phyloP scores from a whole-genome alignment of 108 stramenopile species.

The Cyclostephanos tholiformis region DNA sequence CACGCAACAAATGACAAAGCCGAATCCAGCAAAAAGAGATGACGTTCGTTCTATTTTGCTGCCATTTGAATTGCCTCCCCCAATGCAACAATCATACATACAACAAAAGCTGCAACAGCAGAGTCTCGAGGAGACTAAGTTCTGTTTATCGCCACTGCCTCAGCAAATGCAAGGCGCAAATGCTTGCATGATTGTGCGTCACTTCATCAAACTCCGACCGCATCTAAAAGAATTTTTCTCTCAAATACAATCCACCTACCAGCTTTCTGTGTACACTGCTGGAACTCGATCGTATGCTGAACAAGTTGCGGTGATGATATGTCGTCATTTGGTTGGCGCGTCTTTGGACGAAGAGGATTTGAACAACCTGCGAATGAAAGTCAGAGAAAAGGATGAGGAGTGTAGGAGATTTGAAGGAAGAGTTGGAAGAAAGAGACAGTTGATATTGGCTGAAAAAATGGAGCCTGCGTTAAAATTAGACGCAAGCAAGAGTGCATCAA shows the following conservation, averaged over 20 bases:
- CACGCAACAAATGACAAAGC: slow-evolving; percentile 28
- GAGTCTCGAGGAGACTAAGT: slow-evolving; percentile 1
- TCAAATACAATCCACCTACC: slow-evolving; percentile 60
- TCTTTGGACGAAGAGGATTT: slow-evolving; percentile 41
- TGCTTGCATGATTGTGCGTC: slow-evolving; percentile 44
- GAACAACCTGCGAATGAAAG: slow-evolving; percentile 51
- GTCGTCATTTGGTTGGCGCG: slow-evolving; percentile 70
- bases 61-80: slow-evolving; percentile 49
- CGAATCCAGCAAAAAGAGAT: slow-evolving; percentile 40
- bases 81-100: slow-evolving; percentile 30
- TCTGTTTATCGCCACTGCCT: slow-evolving; percentile 8
- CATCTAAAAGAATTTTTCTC: slow-evolving; percentile 75
- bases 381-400: slow-evolving; percentile 37
- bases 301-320: slow-evolving; percentile 77
- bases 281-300: slow-evolving; percentile 89
- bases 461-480: slow-evolving; percentile 8
- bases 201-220: slow-evolving; percentile 85
- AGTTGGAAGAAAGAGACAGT: slow-evolving; percentile 20
- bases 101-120: slow-evolving; percentile 35
- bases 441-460: slow-evolving; percentile 15
- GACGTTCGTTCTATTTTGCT: slow-evolving; percentile 77
- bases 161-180: slow-evolving; percentile 26
- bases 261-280: slow-evolving; percentile 87
- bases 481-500: slow-evolving; percentile 13
- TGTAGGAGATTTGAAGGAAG: slow-evolving; percentile 25